A percentile compares a stretch with the other conserved stretches of the same genome.
Evolutionary conservation across 352 stramenopile genomes (phyloP).

Genomic region (Phytopythium oedochilum): DNA sequence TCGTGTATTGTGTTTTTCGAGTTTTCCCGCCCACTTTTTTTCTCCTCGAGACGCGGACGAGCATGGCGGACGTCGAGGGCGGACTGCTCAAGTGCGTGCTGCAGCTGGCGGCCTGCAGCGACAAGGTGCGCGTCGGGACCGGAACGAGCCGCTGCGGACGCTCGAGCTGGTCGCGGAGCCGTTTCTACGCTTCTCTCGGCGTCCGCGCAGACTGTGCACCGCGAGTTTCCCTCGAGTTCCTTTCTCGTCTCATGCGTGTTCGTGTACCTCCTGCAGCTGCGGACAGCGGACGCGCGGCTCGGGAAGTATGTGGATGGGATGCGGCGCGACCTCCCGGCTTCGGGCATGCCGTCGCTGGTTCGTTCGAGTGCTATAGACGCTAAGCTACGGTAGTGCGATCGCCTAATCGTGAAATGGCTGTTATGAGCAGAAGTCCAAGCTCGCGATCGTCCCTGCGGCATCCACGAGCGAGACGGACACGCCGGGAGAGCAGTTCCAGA

Average conservation of each 20-base stretch:
- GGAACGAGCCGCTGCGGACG: neutral
- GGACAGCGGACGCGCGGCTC: constrained; percentile 42
- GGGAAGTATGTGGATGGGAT: constrained; percentile 34
- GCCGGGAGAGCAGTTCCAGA: constrained; percentile 48
- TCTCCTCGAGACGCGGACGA: neutral
- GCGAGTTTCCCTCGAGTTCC: too few species aligned
- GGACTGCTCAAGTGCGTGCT: constrained; percentile 73
- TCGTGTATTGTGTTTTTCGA: neutral
- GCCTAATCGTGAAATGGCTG: neutral
- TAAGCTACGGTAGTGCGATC: neutral
- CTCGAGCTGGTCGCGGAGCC: neutral
- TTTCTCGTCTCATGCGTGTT: neutral
- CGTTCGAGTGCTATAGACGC: neutral
- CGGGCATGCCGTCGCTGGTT: constrained; percentile 46
- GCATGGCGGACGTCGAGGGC: constrained; percentile 48
- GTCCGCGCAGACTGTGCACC: neutral
- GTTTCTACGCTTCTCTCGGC: neutral
- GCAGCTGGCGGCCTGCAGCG: constrained; percentile 65
- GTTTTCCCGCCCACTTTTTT: constrained; percentile 7
- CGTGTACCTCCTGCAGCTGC: constrained; percentile 27
- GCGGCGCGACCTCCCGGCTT: constrained; percentile 29
- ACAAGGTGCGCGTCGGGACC: constrained; percentile 38
- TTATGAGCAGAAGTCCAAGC: constrained; percentile 37
- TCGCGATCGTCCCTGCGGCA: constrained; percentile 48
- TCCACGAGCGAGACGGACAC: constrained; percentile 21